Evolutionary conservation across 192 early-diverging fungal genomes (phyloP), one percentile per base, ranked within the genome.

Genomic region (Phlyctochytrium arcticum): DNA sequence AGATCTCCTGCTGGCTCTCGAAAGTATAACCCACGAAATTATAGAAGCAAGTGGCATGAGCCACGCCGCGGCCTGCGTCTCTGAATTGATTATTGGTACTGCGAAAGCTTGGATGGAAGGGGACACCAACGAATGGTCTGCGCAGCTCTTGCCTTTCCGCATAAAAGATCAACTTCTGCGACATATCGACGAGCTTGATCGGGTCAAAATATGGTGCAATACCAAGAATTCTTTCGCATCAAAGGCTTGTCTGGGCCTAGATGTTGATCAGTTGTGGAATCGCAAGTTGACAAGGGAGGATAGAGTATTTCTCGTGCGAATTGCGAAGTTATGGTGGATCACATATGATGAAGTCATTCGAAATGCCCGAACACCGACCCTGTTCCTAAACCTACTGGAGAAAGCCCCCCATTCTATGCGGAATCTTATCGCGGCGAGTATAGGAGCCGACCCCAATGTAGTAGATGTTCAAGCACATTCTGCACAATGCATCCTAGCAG

Each of bases 1-100:
- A 15, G 60, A 65, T 23, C 23, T 69, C 5, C 5, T 15, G 23
- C 9, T 48, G 15, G 17, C 58, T 15, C 17, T 44, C 29, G 69
- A 71, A 36, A 36, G 60, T 2, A 5, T 73, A 4, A 26, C 74
- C 32, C 72, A 73, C 57, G 72, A 73, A 54, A 29, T 37, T 17
- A 44, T 44, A 5, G 72, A 73, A 57, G 30, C 34, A 10, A 30
- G 23, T 15, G 72, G 71, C 33, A 26, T 59, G 47, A 27, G 54
- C 7, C 72, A 73, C 44, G 27, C 72, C 6, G 55, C 49, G 17
- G 67, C 72, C 21, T 73, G 72, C 44, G 39, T 62, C 19, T 9
- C 67, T 36, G 72, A 73, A 37, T 31, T 62, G 21, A 29, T 73
- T n/a, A 21, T 74, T 31, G 33, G 59, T n/a, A 21, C 64, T 24